Evolutionary conservation across 139 green algal genomes (phyloP).

Genomic region (Micromonas commoda): DNA sequence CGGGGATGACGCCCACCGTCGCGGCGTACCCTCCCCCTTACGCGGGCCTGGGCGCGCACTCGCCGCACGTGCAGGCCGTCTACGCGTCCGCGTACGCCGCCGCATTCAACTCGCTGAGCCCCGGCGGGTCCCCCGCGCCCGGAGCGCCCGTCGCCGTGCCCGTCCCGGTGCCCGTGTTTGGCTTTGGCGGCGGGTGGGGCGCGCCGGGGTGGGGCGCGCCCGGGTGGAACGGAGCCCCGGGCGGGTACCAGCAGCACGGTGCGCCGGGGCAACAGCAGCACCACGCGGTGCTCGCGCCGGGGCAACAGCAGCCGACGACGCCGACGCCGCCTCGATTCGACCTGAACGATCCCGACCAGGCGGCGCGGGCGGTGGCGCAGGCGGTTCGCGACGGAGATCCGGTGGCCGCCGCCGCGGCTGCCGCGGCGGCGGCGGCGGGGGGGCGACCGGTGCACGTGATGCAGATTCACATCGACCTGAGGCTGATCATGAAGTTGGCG

Average conservation of each 20-base stretch:
- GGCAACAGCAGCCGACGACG: too few relatives aligned
- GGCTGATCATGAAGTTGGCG: constrained; percentile 28
- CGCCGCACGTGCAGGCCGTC: neutral
- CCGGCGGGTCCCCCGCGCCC: neutral
- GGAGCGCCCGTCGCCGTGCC: neutral
- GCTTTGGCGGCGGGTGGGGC: too few relatives aligned
- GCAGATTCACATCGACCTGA: constrained; percentile 27
- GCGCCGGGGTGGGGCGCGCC: too few relatives aligned
- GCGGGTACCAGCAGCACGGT: too few relatives aligned
- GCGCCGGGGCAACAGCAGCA: too few relatives aligned
- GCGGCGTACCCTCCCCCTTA: neutral
- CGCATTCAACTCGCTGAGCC: neutral
- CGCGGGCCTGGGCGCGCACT: neutral
- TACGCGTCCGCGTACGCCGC: neutral
- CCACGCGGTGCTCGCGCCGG: too few relatives aligned
- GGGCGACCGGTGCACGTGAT: constrained; percentile 1
- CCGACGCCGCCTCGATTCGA: too few relatives aligned
- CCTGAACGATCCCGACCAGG: too few relatives aligned
- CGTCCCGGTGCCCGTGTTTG: neutral
- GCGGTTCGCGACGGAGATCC: too few relatives aligned
- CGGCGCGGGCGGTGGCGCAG: too few relatives aligned
- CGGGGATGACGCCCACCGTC: neutral
- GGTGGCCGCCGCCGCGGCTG: neutral
- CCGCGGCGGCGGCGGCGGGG: neutral
- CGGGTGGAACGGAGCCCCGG: too few relatives aligned